Evolutionary conservation across 108 stramenopile species (phyloP), one percentile per base, ranked within the genome.

Genomic region (Skeletonema menzelii): DNA sequence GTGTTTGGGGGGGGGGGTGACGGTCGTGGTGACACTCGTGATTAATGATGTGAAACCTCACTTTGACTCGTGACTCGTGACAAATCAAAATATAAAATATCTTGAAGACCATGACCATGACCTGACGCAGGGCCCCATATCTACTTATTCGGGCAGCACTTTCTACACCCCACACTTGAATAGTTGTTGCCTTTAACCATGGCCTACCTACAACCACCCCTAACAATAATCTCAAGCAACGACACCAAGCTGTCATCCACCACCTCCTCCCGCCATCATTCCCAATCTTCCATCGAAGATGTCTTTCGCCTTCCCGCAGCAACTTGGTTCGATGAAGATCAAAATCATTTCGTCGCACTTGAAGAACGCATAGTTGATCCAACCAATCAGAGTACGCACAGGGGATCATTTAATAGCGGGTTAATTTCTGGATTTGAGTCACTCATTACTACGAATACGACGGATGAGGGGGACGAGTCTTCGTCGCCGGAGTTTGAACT

Each of bases 241-340:
- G 14, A 56, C 27, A 8, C 44, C 58, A 30, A 69, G 40, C 63
- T 8, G 26, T 12, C 22, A 15, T 22, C 12, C 49, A 24, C 49
- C 22, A n/a, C 40, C 49, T 5, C 49, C 8, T n/a, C n/a, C 49
- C 49, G 8, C 8, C 22, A 42, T 5, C 49, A 10, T 0, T 46
- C 17, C 4, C 17, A 20, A 8, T n/a, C 49, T 42, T n/a, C 40
- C 15, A 15, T 42, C 15, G 40, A 53, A 27, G 28, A n/a, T n/a
- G n/a, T 22, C 1, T 64, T 61, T 17, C 61, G 40, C 2, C 76
- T 63, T 15, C 76, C 76, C 8, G 69, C 76, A 13, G 76, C 76
- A 15, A 77, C 76, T 22, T 77, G 76, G 76, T 77, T 77, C 47
- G 76, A 77, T 47, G 76, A 77, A 35, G 76, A 77, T 47, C 63